Evolutionary conservation across 2,329 filamentous ascomycete genomes (phyloP), one percentile per base, ranked within the genome.

Genomic region (Zymoseptoria brevis): DNA sequence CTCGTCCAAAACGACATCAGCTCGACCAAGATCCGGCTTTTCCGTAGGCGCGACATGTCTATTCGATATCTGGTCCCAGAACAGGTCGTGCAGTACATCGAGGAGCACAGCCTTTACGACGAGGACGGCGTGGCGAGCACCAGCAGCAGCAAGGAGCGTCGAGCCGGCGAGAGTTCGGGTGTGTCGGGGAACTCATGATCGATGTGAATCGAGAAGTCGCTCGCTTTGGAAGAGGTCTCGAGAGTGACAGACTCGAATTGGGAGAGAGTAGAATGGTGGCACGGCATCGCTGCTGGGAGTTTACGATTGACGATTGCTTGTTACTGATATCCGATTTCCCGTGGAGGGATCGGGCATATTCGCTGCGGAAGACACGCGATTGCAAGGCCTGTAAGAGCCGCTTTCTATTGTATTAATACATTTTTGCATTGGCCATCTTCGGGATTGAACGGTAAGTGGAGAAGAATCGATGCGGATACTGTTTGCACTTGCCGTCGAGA

Each of bases 1-100:
- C 83, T 96, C 55, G 92, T 96, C 54, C 86, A 89, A 65, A 93
- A 93, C 73, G 88, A 94, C 67, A 87, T 94, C 61, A 90, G 87
- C 68, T 91, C 87, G 63, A 86, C 84, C 60, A 86, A 96, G 77
- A 92, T 96, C 61, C 84, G 92, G 50, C 78, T 95, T 2, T 89
- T 95, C 71, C 74, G 92, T 35, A 84, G 88, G 69, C 82, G 88
- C 68, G 85, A 90, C 64, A 88, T 94, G 86, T 91, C 87, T 66
- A 88, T 95, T 54, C 84, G 88, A 63, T 93, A 92, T 69, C 71
- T 84, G 26, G 86, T 90, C 35, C 89, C 90, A 0, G 83, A 86
- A 50, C 83, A 84, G 3, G 89, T 93, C 53, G 88, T 90, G 57
- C 78, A 86, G 48, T 75, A 75, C 64, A 75, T 75, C 60, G 73